These are phyloP conservation scores for Aspergillus sclerotialis DNA, from an alignment of 2,329 filamentous ascomycete genomes.

Conservation along the genomic window DNA sequence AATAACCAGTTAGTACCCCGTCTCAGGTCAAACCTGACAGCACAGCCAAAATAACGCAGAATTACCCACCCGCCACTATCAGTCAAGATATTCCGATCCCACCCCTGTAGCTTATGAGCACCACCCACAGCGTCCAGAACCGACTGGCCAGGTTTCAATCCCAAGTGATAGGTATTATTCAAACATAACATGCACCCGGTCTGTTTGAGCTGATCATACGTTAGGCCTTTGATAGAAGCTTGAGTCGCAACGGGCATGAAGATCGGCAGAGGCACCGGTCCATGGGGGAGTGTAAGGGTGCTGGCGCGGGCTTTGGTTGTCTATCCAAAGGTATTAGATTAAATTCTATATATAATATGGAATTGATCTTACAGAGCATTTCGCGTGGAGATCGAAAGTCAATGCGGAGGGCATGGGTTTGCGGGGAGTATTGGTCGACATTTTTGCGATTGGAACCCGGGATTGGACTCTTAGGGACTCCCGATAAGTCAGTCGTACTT, in stretches of 20 bases:
- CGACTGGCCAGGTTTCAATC: constrained; percentile 87
- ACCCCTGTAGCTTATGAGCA: constrained; percentile 89
- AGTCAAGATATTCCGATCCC: constrained; percentile 92
- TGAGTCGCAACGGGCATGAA: constrained; percentile 99
- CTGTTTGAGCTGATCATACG: constrained; percentile 82
- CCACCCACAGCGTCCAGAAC: constrained; percentile 82
- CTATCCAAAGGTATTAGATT: constrained; percentile 39
- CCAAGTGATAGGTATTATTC: constrained; percentile 97
- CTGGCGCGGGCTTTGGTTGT: constrained; percentile 92
- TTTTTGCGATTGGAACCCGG: constrained; percentile 18
- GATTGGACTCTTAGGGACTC: no score
- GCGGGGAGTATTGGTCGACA: constrained; percentile 22
- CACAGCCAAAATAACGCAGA: background rate
- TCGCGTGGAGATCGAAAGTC: constrained; percentile 69
- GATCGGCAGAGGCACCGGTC: constrained; percentile 78
- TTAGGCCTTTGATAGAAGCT: constrained; percentile 88
- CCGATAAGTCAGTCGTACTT: no score
- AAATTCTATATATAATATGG: constrained; percentile 4
- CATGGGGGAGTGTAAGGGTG: constrained; percentile 81
- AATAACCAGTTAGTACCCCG: constrained; percentile 17
- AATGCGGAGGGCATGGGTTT: constrained; percentile 53
- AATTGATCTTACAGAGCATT: constrained; percentile 63
- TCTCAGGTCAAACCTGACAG: constrained; percentile 1
- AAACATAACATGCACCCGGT: constrained; percentile 85
- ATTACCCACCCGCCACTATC: constrained; percentile 45